Conservation (phyloP, 768 basidiomycete species). For the Pleurotus tuoliensis region DNA sequence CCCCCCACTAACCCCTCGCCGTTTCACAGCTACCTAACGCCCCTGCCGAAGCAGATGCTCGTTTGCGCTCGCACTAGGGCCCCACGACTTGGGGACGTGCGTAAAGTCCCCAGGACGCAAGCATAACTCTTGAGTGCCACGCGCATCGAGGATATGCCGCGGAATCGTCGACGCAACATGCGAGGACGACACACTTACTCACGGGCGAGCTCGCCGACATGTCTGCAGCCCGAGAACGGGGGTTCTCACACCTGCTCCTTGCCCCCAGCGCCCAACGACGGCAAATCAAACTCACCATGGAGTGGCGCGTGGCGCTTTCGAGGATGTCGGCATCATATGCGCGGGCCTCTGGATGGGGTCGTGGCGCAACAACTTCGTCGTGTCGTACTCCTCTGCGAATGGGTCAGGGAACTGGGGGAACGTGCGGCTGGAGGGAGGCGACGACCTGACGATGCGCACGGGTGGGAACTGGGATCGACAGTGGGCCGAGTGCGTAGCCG, state of each 20-base stretch:
- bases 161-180: no score
- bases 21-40: no score
- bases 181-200: no score
- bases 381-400: slow-evolving; percentile 45
- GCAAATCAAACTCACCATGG: slow-evolving; percentile 47
- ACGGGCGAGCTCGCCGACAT: no score
- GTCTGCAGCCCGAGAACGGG: no score
- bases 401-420: slow-evolving; percentile 52
- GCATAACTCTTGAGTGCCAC: no score
- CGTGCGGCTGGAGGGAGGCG: slow-evolving; percentile 62
- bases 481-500: slow-evolving; percentile 43
- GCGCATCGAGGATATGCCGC: no score
- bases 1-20: no score
- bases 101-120: no score
- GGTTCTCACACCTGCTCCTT: slow-evolving; percentile 29
- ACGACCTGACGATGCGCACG: slow-evolving; percentile 53
- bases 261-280: slow-evolving; percentile 20
- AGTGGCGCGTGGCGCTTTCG: slow-evolving; percentile 74
- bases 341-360: slow-evolving; percentile 79
- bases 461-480: slow-evolving; percentile 71
- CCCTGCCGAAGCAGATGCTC: no score
- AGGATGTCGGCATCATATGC: slow-evolving; percentile 80
- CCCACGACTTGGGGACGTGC: no score
- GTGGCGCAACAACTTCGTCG: slow-evolving; percentile 48
- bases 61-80: no score